These are phyloP conservation scores for Zasmidium citrigriseum DNA, from an alignment of 2,329 filamentous ascomycete species.

Conservation along the genomic window DNA sequence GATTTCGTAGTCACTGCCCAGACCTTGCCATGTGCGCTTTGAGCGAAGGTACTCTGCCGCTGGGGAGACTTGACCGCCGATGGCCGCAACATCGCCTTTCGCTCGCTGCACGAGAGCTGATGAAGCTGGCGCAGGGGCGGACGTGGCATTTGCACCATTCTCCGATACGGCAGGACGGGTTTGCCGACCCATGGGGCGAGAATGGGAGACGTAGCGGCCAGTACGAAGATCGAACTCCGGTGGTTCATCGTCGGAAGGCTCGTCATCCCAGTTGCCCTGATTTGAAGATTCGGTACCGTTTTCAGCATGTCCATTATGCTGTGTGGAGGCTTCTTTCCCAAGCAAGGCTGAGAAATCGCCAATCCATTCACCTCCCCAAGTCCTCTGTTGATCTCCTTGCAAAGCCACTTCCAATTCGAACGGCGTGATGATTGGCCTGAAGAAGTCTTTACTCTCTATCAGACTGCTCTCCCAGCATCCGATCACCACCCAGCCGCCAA, in stretches of 20 bases:
- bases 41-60: conserved; percentile 84
- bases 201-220: conserved; percentile 76
- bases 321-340: conserved; percentile 31
- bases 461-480: conserved; percentile 97
- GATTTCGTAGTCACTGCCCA: conserved; percentile 80
- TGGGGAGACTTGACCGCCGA: conserved; percentile 86
- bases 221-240: conserved; percentile 93
- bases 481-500: conserved; percentile 95
- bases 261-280: conserved; percentile 68
- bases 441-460: conserved; percentile 86
- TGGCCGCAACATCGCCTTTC: conserved; percentile 72
- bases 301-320: conserved; percentile 27
- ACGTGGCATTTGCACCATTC: not conserved
- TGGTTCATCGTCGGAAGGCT: conserved; percentile 59
- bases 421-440: conserved; percentile 86
- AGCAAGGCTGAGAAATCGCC: conserved; percentile 77
- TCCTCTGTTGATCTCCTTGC: conserved; percentile 69
- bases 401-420: conserved; percentile 85
- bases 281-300: conserved; percentile 32
- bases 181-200: conserved; percentile 65
- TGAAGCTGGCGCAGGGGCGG: conserved; percentile 11
- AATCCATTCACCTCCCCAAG: conserved; percentile 89
- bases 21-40: conserved; percentile 84
- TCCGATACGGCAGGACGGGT: conserved; percentile 20
- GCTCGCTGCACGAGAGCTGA: conserved; percentile 64